Base-by-base conservation (phyloP, 176 grass and related monocot genomes). In the Cenchrus americanus region DNA sequence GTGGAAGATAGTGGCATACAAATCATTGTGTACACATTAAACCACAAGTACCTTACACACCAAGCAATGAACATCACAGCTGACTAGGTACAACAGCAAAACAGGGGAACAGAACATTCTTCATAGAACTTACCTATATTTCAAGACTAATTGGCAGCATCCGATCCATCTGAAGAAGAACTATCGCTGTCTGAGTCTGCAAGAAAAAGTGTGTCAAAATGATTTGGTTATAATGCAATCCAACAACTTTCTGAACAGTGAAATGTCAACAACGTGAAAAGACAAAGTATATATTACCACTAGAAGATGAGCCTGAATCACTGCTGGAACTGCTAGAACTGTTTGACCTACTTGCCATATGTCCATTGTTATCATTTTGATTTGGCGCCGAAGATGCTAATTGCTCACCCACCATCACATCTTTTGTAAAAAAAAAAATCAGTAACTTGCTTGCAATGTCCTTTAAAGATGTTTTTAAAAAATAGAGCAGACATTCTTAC, bases 181-280 rank as follows among this genome's bases (percentile, higher is more conserved):
- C 94, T 97, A 80, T 94, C 94, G 71, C 92, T 97, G 82, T 97
- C 92, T 57, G 94, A 97, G 67, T 94, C 94, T 97, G 94, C 52
- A 69, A 88, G 68, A 73, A 48, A 69, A 73, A 48, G 26, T 52
- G 23, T 78, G 76, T 60, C 73, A 37, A 70, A 70, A 49, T 47
- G 57, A 73, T 77, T 51, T 80, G 19, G 15, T 48, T 55, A 75
- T 41, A 41, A 51, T 44, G 55, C 43, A 65, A 18, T 40, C 34
- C 48, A 83, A 24, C 34, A 78, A 41, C 32, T 80, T 84, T 74
- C 10, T 48, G 2, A 48, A 48, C 10, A 27, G 2, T 8, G 19
- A 59, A 63, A 72, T 47, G 18, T 40, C 62, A 81, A 46, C 34
- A 78, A 64, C 19, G 30, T 11, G 50, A 70, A 82, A 14, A 12